A percentile compares a stretch with the other conserved stretches of the same genome.
phyloP scores from a whole-genome alignment of 2,329 filamentous ascomycete genomes.

The Fusarium nanum region DNA sequence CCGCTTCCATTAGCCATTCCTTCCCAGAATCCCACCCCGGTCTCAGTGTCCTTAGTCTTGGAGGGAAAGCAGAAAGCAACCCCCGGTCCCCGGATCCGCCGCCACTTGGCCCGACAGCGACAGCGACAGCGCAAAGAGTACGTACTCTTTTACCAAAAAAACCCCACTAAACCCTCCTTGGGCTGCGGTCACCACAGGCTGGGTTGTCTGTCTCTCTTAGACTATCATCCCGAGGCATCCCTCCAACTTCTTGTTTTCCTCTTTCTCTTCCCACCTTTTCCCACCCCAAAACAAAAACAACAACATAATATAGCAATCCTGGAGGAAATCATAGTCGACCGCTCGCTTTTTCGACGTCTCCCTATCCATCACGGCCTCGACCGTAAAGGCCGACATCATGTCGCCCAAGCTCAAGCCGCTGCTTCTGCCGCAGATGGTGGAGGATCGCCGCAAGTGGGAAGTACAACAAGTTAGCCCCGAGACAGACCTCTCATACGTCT shows the following conservation, averaged over 20 bases:
- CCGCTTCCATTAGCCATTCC: conserved; percentile 5
- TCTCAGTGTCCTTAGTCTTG: conserved; percentile 3
- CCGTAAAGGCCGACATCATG: conserved; percentile 53
- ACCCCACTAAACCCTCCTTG: conserved; percentile 22
- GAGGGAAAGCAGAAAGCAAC: conserved; percentile 2
- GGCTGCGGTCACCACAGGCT: conserved; percentile 38
- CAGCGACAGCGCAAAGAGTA: conserved; percentile 8
- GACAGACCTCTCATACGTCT: conserved; percentile 54
- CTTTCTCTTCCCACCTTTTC: conserved; percentile 2
- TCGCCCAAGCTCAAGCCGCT: conserved; percentile 64
- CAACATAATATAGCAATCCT: conserved; percentile 4
- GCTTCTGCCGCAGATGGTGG: conserved; percentile 64
- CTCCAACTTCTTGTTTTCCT: conserved; percentile 25
- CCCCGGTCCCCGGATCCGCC: conserved; percentile 42
- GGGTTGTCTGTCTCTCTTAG: not conserved
- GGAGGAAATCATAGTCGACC: conserved; percentile 8
- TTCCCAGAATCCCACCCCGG: conserved; percentile 26
- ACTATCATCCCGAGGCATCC: conserved; percentile 41
- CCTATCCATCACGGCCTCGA: conserved; percentile 38
- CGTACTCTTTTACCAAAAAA: not conserved
- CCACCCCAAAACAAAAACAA: conserved; percentile 26
- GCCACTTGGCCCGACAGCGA: conserved; percentile 33
- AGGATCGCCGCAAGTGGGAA: conserved; percentile 59
- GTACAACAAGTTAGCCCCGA: conserved; percentile 51
- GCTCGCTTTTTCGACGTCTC: conserved; percentile 32